Percentiles rank a stretch among this genome's conserved stretches.
Evolutionary conservation across 495 filamentous ascomycete species (phyloP).

Genomic region (Penicillium antarcticum): DNA sequence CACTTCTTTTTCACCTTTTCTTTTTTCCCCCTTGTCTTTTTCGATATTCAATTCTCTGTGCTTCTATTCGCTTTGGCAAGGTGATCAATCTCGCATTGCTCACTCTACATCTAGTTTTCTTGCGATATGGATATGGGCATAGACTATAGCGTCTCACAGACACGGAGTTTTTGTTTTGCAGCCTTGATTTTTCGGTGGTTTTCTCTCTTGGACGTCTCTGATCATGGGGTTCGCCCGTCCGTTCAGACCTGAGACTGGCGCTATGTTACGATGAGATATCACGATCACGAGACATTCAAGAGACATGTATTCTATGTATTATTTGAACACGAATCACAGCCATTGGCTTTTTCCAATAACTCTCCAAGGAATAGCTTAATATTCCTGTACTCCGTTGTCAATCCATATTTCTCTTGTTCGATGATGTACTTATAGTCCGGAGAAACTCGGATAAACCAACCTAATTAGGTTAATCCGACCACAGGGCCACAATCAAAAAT

Average conservation of each 20-base stretch:
- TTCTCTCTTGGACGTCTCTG: conserved; percentile 18
- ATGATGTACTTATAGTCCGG: conserved; percentile 13
- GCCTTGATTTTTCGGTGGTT: conserved; percentile 9
- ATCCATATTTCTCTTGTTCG: neutral
- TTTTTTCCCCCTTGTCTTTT: conserved; percentile 10
- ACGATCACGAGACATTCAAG: conserved; percentile 23
- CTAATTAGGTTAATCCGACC: conserved; percentile 13
- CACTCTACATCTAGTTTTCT: conserved; percentile 6
- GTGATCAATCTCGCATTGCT: neutral
- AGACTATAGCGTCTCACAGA: conserved; percentile 40
- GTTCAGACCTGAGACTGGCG: neutral
- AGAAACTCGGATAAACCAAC: conserved; percentile 23
- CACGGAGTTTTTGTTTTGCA: conserved; percentile 21
- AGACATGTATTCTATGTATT: conserved; percentile 31
- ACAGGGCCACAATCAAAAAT: conserved; percentile 42
- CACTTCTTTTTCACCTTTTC: conserved; percentile 6
- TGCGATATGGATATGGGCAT: conserved; percentile 27
- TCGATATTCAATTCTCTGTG: conserved; percentile 8
- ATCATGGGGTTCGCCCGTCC: conserved; percentile 5
- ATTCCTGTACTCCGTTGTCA: neutral
- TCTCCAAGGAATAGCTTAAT: neutral
- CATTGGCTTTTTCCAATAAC: neutral
- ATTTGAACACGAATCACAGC: conserved; percentile 17
- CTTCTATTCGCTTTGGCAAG: conserved; percentile 1
- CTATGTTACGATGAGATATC: conserved; percentile 7